Evolutionary conservation across 2,329 filamentous ascomycete genomes (phyloP).

Genomic region (Pseudogymnoascus sp.): DNA sequence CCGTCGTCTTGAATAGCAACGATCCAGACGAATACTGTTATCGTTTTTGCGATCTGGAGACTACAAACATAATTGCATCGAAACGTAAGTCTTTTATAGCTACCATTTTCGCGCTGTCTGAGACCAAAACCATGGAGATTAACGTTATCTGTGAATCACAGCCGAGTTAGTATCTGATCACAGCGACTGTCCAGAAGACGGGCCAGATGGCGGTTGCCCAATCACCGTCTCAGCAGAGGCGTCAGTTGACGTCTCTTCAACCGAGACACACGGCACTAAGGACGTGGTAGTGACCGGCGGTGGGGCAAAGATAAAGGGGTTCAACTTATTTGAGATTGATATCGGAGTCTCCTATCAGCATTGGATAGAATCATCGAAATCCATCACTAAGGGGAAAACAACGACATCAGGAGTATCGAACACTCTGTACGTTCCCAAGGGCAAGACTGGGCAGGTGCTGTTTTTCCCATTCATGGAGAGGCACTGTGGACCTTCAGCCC

Average conservation of each 20-base stretch:
- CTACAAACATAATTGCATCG: not conserved
- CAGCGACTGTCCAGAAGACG: not conserved
- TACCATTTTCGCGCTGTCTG: not conserved
- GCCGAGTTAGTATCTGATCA: not conserved
- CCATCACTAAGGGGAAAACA: too few species aligned
- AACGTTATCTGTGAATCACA: not conserved
- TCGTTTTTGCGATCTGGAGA: not conserved
- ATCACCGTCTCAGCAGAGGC: not conserved
- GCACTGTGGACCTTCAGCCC: not conserved
- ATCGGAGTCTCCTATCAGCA: not conserved
- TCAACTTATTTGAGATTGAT: too few species aligned
- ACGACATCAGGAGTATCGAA: not conserved
- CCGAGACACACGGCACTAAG: not conserved
- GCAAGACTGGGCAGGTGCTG: not conserved
- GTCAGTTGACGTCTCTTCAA: not conserved
- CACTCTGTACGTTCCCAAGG: not conserved
- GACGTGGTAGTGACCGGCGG: too few species aligned
- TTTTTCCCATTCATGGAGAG: not conserved
- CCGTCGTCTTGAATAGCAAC: not conserved
- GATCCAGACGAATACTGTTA: not conserved
- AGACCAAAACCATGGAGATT: not conserved
- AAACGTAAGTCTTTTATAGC: not conserved
- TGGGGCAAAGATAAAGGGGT: too few species aligned
- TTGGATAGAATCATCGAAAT: not conserved
- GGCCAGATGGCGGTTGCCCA: not conserved